A percentile compares a stretch with the other conserved stretches of the same genome.
These are phyloP conservation scores for Dothistroma septosporum DNA, from an alignment of 2,329 filamentous ascomycete genomes.

Conservation along the genomic window DNA sequence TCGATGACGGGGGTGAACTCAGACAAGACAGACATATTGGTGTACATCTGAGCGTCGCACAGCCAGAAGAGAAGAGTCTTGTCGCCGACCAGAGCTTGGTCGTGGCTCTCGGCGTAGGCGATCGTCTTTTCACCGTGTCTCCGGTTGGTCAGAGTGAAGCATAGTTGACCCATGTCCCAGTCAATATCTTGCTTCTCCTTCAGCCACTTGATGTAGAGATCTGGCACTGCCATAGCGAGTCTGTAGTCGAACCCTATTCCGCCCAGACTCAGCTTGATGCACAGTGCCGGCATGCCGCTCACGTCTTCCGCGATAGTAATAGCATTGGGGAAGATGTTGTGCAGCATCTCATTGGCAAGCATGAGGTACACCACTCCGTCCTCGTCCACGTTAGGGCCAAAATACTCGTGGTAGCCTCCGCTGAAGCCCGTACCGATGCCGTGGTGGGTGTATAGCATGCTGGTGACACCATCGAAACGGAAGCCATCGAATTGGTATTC, in stretches of 20 bases:
- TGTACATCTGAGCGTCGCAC: conserved; percentile 95
- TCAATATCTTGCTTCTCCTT: conserved; percentile 88
- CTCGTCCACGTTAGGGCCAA: conserved; percentile 81
- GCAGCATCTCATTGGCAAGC: conserved; percentile 93
- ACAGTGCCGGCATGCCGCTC: conserved; percentile 97
- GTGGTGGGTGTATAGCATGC: conserved; percentile 95
- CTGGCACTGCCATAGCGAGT: conserved; percentile 93
- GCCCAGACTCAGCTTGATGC: conserved; percentile 76
- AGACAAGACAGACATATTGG: conserved; percentile 85
- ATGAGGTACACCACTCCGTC: conserved; percentile 94
- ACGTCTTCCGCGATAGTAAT: conserved; percentile 97
- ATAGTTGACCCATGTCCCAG: conserved; percentile 84
- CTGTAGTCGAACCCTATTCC: conserved; percentile 97
- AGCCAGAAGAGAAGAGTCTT: conserved; percentile 98
- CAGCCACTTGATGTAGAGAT: conserved; percentile 98
- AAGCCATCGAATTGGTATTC: conserved; percentile 97
- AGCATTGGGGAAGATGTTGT: conserved; percentile 76
- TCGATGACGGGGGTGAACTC: conserved; percentile 85
- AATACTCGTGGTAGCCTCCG: conserved; percentile 97
- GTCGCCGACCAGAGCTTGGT: conserved; percentile 97
- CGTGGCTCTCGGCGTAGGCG: conserved; percentile 93
- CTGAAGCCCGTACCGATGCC: conserved; percentile 98
- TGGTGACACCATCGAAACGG: conserved; percentile 95
- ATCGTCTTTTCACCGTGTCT: conserved; percentile 97
- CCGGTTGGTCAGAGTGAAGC: conserved; percentile 84